These are phyloP conservation scores for Mucor racemosus DNA, from an alignment of 371 early-diverging fungal species.

Conservation along the genomic window DNA sequence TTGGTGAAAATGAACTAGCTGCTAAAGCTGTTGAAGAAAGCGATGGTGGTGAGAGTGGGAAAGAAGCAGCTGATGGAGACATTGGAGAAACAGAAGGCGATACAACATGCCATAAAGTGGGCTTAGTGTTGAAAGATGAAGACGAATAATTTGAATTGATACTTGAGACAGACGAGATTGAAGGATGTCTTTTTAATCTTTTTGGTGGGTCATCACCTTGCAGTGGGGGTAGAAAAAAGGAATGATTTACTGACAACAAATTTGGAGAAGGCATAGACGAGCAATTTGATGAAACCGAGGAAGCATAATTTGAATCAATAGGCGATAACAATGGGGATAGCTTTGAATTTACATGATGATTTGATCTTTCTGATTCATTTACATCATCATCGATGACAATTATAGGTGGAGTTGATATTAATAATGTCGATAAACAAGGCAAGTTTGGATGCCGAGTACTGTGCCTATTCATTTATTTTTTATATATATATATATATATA, in stretches of 20 bases:
- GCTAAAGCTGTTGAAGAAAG: neutral
- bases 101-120: neutral
- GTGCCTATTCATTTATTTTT: neutral
- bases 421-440: conserved; percentile 39
- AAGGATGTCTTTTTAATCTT: conserved; percentile 16
- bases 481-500: conserved; percentile 14
- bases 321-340: conserved; percentile 35
- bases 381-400: conserved; percentile 18
- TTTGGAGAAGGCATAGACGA: conserved; percentile 22
- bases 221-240: neutral
- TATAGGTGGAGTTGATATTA: conserved; percentile 27
- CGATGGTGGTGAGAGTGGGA: neutral
- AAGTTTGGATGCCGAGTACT: conserved; percentile 20
- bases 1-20: neutral
- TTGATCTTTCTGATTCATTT: conserved; percentile 6
- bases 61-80: neutral
- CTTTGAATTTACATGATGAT: neutral
- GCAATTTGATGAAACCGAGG: conserved; percentile 19
- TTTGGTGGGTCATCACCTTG: neutral
- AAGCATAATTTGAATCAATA: conserved; percentile 28
- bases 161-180: conserved; percentile 10
- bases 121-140: neutral
- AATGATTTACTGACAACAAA: conserved; percentile 2
- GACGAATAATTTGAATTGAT: neutral
- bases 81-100: neutral